A percentile compares a stretch with the other conserved stretches of the same genome.
Conservation (phyloP, 164 flowering plant genomes). For the Nymphaea thermarum region DNA sequence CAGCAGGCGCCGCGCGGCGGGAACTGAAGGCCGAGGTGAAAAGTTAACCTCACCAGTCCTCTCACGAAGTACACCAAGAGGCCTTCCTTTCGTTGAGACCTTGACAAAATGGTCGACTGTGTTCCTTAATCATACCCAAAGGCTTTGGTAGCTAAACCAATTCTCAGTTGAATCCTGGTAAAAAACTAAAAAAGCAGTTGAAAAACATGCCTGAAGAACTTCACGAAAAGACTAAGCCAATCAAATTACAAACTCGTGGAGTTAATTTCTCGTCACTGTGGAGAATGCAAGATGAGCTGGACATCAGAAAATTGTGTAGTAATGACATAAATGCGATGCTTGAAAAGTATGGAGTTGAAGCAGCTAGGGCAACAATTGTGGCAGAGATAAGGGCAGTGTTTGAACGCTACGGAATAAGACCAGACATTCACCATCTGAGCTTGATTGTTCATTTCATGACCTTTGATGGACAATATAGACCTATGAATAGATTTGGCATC, state of each 20-base stretch:
- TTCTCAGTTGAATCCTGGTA: not conserved
- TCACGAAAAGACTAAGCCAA: not conserved
- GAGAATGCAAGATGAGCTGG: constrained; percentile 65
- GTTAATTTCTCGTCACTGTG: constrained; percentile 56
- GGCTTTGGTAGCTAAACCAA: not conserved
- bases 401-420: constrained; percentile 48
- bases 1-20: too few species aligned
- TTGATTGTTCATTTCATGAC: constrained; percentile 93
- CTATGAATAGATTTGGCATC: constrained; percentile 76
- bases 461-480: constrained; percentile 56
- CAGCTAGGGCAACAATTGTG: constrained; percentile 74
- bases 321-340: constrained; percentile 67
- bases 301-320: constrained; percentile 39
- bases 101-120: too few species aligned
- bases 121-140: constrained; percentile 9
- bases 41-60: too few species aligned
- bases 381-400: constrained; percentile 58
- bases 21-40: too few species aligned
- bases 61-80: too few species aligned
- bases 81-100: too few species aligned
- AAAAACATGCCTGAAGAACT: not conserved
- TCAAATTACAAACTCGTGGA: constrained; percentile 35
- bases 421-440: constrained; percentile 54
- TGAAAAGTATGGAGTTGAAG: constrained; percentile 81
- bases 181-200: not conserved